A percentile compares a stretch with the other conserved stretches of the same genome.
These are phyloP conservation scores for Globisporangium takayamanum DNA, from an alignment of 352 stramenopile species.

Conservation along the genomic window DNA sequence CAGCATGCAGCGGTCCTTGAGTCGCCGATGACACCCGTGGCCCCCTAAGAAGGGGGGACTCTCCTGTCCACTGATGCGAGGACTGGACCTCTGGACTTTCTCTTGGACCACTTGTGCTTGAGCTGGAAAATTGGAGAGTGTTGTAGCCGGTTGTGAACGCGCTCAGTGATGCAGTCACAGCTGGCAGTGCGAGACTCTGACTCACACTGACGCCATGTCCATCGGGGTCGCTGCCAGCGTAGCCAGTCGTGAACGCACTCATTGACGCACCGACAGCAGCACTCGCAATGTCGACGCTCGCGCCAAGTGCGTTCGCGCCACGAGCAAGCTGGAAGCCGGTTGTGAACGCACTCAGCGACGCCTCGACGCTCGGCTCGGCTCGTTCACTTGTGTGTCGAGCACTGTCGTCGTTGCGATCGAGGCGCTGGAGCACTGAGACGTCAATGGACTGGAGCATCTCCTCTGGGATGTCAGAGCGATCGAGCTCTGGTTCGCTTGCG, in stretches of 20 bases:
- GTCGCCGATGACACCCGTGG: too few species aligned
- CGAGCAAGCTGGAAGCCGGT: background rate
- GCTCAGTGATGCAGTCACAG: conserved; percentile 15
- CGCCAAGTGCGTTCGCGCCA: too few species aligned
- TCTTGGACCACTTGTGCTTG: background rate
- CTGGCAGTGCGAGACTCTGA: background rate
- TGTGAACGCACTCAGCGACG: conserved; percentile 36
- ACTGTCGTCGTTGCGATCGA: background rate
- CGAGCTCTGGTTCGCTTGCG: too few species aligned
- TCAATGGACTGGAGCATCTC: conserved; percentile 51
- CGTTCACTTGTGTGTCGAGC: background rate
- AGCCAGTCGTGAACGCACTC: conserved; percentile 24
- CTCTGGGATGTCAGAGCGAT: conserved; percentile 22
- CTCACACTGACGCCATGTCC: background rate
- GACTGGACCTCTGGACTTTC: too few species aligned
- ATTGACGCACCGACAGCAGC: conserved; percentile 23
- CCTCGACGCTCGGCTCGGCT: conserved; percentile 13
- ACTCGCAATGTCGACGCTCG: too few species aligned
- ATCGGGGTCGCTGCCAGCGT: background rate
- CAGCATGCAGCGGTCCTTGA: too few species aligned
- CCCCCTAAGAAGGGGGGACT: too few species aligned
- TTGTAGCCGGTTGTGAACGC: conserved; percentile 21
- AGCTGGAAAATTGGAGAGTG: background rate
- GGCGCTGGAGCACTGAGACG: conserved; percentile 1
- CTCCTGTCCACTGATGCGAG: too few species aligned